These are phyloP conservation scores for Azolla pinnata DNA, from an alignment of 75 land plant genomes.

Conservation along the genomic window DNA sequence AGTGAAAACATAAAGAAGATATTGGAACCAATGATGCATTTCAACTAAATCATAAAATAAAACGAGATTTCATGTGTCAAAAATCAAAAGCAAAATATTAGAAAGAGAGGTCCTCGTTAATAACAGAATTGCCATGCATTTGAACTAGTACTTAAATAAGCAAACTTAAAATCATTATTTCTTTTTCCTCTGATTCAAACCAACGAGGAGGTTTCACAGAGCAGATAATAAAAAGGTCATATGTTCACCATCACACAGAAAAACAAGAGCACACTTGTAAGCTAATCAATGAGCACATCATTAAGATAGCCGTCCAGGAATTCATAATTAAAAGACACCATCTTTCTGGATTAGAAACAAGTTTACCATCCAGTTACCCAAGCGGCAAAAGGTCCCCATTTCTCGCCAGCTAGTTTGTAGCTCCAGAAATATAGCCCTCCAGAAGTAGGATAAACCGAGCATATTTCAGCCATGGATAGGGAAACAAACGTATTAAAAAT, in stretches of 20 bases:
- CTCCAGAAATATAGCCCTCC: constrained; percentile 59
- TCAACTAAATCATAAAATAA: neutral
- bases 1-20: neutral
- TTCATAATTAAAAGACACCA: too few relatives aligned
- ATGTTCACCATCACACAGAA: neutral
- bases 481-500: constrained; percentile 35
- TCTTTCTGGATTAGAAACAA: neutral
- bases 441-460: constrained; percentile 50
- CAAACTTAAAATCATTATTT: too few relatives aligned
- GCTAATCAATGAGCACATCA: too few relatives aligned
- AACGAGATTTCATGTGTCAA: too few relatives aligned
- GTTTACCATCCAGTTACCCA: constrained; percentile 47
- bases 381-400: constrained; percentile 47
- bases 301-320: too few relatives aligned
- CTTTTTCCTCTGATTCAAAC: neutral
- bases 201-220: neutral
- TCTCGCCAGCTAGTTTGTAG: constrained; percentile 24
- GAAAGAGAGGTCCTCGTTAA: too few relatives aligned
- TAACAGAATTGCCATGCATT: too few relatives aligned
- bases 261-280: neutral
- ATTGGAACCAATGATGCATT: neutral
- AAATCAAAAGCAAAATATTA: too few relatives aligned
- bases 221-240: neutral
- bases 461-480: constrained; percentile 50
- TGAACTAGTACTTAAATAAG: too few relatives aligned